Percentiles rank a stretch among this genome's conserved stretches.
phyloP scores from a whole-genome alignment of 352 stramenopile genomes.

The Peronospora destructor region DNA sequence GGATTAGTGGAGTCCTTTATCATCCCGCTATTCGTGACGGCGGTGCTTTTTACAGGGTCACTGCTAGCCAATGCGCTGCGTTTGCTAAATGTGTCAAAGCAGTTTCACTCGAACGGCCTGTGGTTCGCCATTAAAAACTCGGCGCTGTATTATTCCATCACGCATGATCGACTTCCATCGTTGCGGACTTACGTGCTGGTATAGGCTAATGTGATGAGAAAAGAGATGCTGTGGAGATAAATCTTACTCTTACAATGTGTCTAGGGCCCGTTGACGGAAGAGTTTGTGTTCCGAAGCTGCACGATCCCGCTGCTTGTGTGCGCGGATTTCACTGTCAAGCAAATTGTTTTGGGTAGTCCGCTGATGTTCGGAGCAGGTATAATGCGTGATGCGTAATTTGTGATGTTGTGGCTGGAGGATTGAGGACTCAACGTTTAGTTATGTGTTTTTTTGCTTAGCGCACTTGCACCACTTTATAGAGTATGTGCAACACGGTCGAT shows the following conservation, averaged over 20 bases:
- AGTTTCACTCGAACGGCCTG: constrained; percentile 62
- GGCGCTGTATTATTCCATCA: constrained; percentile 69
- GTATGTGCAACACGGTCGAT: constrained; percentile 61
- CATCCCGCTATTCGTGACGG: constrained; percentile 60
- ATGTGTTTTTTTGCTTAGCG: constrained; percentile 29
- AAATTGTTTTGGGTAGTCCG: constrained; percentile 83
- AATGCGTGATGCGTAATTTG: constrained; percentile 25
- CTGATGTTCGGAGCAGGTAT: constrained; percentile 92
- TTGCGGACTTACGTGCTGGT: constrained; percentile 82
- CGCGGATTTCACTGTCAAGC: constrained; percentile 63
- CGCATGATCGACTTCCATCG: constrained; percentile 62
- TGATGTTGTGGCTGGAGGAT: neutral
- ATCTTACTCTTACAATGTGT: constrained; percentile 3
- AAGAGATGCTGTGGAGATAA: neutral
- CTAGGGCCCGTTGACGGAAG: constrained; percentile 88
- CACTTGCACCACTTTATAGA: constrained; percentile 86
- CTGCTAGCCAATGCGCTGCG: constrained; percentile 66
- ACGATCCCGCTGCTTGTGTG: constrained; percentile 89
- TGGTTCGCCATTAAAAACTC: constrained; percentile 84
- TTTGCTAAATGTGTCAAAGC: constrained; percentile 68
- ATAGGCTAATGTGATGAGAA: constrained; percentile 7
- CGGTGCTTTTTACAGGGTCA: constrained; percentile 72
- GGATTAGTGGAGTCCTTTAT: constrained; percentile 48
- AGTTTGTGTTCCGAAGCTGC: constrained; percentile 94
- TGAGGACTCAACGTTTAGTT: constrained; percentile 4